These are phyloP conservation scores for Picea abies DNA, from an alignment of 83 land plant genomes.

Conservation along the genomic window DNA sequence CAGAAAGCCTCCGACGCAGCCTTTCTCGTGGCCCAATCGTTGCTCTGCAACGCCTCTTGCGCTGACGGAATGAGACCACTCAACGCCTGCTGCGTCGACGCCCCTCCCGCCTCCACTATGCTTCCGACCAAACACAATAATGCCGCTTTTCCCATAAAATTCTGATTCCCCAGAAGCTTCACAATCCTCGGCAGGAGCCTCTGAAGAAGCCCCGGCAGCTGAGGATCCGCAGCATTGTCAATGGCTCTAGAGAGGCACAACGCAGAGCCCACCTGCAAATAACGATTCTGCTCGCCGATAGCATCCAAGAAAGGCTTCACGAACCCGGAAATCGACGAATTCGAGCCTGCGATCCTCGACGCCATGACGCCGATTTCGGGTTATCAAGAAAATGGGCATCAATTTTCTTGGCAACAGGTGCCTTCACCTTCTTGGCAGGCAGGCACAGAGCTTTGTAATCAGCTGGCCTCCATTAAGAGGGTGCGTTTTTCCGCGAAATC, in stretches of 20 bases:
- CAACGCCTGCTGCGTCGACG: conserved; percentile 20
- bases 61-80: conserved; percentile 34
- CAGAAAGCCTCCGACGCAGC: conserved; percentile 66
- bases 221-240: conserved; percentile 39
- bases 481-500: not conserved
- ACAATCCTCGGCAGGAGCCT: conserved; percentile 40
- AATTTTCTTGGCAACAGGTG: not conserved
- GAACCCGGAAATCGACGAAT: conserved; percentile 34
- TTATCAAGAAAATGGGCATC: not conserved
- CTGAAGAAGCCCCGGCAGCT: conserved; percentile 25
- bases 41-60: conserved; percentile 49
- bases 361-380: conserved; percentile 23
- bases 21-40: conserved; percentile 78
- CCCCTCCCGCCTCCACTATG: conserved; percentile 39
- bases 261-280: conserved; percentile 57
- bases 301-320: conserved; percentile 54
- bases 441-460: not conserved
- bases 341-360: conserved; percentile 13
- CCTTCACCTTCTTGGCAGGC: not conserved
- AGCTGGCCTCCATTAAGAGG: not conserved
- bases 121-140: conserved; percentile 45
- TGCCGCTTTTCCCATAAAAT: conserved; percentile 63
- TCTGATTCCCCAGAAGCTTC: conserved; percentile 44
- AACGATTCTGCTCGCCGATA: conserved; percentile 54
- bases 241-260: conserved; percentile 64